Conservation (phyloP, 2,329 filamentous ascomycete genomes). For the Tricladium varicosporioides region DNA sequence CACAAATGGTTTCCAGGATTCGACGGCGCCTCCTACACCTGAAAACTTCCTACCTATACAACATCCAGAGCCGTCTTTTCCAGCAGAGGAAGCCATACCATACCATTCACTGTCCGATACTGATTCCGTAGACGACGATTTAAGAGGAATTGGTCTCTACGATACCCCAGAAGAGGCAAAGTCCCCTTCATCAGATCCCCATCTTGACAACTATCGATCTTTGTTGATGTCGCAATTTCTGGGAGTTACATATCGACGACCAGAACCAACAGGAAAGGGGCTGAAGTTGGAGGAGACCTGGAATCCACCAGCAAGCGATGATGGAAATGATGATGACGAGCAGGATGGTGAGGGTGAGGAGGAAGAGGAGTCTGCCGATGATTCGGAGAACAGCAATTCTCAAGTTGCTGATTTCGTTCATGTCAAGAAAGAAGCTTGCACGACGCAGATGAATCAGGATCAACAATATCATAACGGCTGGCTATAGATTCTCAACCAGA, state of each 20-base stretch:
- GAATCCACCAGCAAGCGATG: conserved; percentile 61
- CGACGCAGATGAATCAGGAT: neutral
- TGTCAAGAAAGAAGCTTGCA: neutral
- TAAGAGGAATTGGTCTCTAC: conserved; percentile 82
- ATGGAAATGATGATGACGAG: conserved; percentile 57
- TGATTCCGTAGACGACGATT: conserved; percentile 63
- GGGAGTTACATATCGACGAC: conserved; percentile 45
- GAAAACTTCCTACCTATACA: conserved; percentile 55
- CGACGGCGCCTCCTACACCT: conserved; percentile 57
- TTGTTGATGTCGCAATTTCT: conserved; percentile 52
- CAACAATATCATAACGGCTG: conserved; percentile 1
- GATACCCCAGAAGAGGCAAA: conserved; percentile 62
- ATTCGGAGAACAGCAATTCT: neutral
- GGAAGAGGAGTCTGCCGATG: conserved; percentile 18
- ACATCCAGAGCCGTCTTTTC: conserved; percentile 43
- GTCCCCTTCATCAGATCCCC: conserved; percentile 40
- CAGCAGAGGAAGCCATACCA: conserved; percentile 49
- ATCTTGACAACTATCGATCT: conserved; percentile 53
- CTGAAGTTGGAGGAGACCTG: conserved; percentile 79
- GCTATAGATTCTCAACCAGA: conserved; percentile 8
- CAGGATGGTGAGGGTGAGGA: conserved; percentile 35
- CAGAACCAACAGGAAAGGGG: conserved; percentile 62
- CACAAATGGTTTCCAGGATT: conserved; percentile 42
- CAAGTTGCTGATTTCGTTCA: neutral
- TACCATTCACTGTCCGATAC: conserved; percentile 52